Base-by-base conservation (phyloP, 177 flowering plant genomes). In the Tripterygium wilfordii region DNA sequence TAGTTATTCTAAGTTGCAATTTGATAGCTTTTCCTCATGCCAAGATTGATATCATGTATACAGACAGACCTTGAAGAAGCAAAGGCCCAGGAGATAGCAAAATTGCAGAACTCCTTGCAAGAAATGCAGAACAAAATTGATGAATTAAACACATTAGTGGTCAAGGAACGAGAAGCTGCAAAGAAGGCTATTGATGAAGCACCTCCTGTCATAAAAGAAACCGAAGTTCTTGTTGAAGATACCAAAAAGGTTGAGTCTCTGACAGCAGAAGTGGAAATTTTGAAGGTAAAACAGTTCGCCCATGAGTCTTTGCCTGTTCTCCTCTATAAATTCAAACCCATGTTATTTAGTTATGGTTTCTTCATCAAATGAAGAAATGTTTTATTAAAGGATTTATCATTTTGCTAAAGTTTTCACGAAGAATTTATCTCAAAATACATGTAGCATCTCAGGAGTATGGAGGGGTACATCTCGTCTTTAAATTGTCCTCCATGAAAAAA, bases 61-160 rank as follows among this genome's bases (percentile, higher is more conserved):
- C 91, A 94, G 99, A 75, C 83, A 39, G 97, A 94, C 65, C 69
- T 94, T 60, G 97, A 90, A 75, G 99, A 94, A 70, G 71, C 87
- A 43, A 94, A 90, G 66, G 66, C 71, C 53, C 95, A 87, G 55
- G 99, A 89, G 70, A 67, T 79, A 31, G 28, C 71, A 23, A 90
- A 87, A 53, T 58, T 87, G 53, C 90, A 83, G 62, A 77, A 57
- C 31, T 63, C 80, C 17, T 29, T 94, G 67, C 88, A 87, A 62
- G 77, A 71, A 25, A 46, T 90, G 95, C 90, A 83, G 58, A 65
- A 10, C 42, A 81, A 83, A 60, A 58, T 87, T 49, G 92, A 87
- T 46, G 99, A 94, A 75, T 45, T 94, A 51, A 85, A 78, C 60
- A 79, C 79, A 36, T 64, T 78, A 69, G 61, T 83, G 41, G 66